Evolutionary conservation across 306 rosid species (phyloP), one percentile per base, ranked within the genome.

Genomic region (Benincasa hispida): DNA sequence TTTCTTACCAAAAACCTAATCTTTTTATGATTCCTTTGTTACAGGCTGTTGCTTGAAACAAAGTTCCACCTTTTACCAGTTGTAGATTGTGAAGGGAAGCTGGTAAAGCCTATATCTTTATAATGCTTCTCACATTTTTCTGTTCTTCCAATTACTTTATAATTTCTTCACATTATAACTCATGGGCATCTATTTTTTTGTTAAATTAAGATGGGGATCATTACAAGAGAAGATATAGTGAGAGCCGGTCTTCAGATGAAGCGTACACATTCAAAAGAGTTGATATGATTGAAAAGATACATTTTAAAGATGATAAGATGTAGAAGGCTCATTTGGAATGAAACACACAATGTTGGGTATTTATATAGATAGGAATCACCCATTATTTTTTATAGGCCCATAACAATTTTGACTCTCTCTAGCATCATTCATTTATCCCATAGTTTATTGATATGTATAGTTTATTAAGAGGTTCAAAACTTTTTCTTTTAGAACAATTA

Each of bases 1-100:
- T 37, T 42, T 10, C 50, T 45, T 45, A 48, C 0, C 7, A 5
- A 3, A 6, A 4, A 15, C n/a, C n/a, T 48, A 48, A 48, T 48
- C 54, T 15, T 15, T 48, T 45, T 4, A n/a, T 48, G 14, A 48
- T 14, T 48, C 7, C 19, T 7, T 5, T 68, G 34, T 21, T 1
- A 1, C 34, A 92, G 98, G 83, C 37, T 92, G 67, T 83, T 92
- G 84, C 92, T 92, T 2, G 96, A 91, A 78, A 94, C 97, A 41
- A 94, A 90, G 78, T 89, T 88, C 72, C 91, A 97, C n/a, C 86
- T 97, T 58, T 97, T 94, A 84, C 97, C 98, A 0, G 97, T 94
- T 37, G 97, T 94, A 73, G 96, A 94, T 58, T 82, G 85, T 2
- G 91, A 87, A 55, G 97, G 97, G 6, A 94, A 84, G 82, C 91